Evolutionary conservation across 306 rosid species (phyloP).

Genomic region (Vigna reflexopilosa): DNA sequence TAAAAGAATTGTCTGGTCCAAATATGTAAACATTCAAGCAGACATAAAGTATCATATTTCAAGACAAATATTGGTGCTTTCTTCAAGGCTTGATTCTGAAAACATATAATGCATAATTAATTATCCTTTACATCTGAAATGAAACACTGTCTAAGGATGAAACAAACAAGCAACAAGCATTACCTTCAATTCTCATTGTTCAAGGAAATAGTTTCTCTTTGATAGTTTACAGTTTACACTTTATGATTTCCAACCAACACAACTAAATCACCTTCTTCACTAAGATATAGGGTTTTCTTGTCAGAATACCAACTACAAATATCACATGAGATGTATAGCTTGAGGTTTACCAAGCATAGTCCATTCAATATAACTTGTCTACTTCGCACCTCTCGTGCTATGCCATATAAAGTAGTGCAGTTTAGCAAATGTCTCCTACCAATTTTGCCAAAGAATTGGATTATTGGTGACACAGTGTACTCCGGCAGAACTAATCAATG

Average conservation of each 20-base stretch:
- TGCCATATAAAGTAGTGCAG: constrained; percentile 16
- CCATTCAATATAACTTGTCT: constrained; percentile 27
- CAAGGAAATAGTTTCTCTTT: constrained; percentile 15
- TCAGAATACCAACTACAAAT: constrained; percentile 8
- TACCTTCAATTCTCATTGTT: constrained; percentile 21
- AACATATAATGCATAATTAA: constrained; percentile 5
- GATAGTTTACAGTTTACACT: constrained; percentile 17
- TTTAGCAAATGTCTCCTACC: constrained; percentile 29
- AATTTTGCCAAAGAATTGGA: constrained; percentile 33
- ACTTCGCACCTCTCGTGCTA: constrained; percentile 20
- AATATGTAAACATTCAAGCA: constrained; percentile 5
- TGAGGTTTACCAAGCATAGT: constrained; percentile 21
- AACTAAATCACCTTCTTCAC: constrained; percentile 23
- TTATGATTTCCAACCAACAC: constrained; percentile 34
- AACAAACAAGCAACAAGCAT: constrained; percentile 40
- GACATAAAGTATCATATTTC: not conserved
- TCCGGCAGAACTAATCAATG: constrained; percentile 7
- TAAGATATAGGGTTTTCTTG: constrained; percentile 20
- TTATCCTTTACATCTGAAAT: constrained; percentile 8
- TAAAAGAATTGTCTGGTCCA: not conserved
- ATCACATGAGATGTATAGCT: constrained; percentile 11
- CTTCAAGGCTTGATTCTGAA: constrained; percentile 17
- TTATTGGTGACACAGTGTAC: constrained; percentile 25
- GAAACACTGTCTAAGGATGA: not conserved
- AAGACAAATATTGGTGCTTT: not conserved